phyloP scores from a whole-genome alignment of 305 asterid species.

The Fraxinus sp. region DNA sequence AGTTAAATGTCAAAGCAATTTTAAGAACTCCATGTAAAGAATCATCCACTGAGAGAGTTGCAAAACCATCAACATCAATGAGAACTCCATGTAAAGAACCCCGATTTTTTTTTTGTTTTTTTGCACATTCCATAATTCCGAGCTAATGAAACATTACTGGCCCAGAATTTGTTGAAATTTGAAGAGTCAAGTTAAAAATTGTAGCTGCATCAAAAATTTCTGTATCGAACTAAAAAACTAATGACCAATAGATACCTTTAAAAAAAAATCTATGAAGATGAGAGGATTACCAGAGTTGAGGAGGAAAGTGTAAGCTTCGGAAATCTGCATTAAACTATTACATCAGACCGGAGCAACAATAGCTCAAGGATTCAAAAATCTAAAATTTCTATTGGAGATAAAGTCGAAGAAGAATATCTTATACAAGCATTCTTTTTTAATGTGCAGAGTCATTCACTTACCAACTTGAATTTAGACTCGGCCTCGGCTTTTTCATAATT shows the following conservation, averaged over 20 bases:
- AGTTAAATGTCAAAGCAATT: too few species aligned
- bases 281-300: conserved; percentile 46
- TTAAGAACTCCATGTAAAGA: too few species aligned
- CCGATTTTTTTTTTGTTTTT: too few species aligned
- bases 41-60: too few species aligned
- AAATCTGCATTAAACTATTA: conserved; percentile 42
- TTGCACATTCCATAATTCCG: neutral
- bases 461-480: conserved; percentile 60
- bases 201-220: neutral
- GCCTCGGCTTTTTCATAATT: conserved; percentile 46
- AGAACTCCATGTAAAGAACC: neutral
- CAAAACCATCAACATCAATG: neutral
- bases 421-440: neutral
- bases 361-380: neutral
- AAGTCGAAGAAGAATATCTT: neutral
- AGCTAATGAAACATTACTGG: neutral
- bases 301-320: conserved; percentile 61
- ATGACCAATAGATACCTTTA: neutral
- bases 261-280: neutral
- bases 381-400: neutral
- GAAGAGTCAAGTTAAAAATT: neutral
- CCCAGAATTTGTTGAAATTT: too few species aligned
- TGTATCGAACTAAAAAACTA: neutral
- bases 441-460: neutral
- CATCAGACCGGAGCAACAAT: neutral